phyloP scores from a whole-genome alignment of 257 asterid species.

The Plectranthus barbatus region DNA sequence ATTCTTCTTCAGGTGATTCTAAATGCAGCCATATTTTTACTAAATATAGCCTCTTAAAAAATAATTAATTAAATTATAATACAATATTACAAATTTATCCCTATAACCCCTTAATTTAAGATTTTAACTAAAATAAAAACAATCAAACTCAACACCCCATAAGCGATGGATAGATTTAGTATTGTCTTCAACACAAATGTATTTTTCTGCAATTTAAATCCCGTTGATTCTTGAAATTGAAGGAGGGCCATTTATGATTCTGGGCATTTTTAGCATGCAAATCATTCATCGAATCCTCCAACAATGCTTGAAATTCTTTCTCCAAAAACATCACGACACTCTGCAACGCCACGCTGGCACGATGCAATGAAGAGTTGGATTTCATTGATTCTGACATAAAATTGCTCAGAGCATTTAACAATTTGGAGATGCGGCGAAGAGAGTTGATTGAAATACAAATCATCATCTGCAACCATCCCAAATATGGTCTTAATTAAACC shows the following conservation, averaged over 20 bases:
- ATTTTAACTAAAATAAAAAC: too few relatives aligned
- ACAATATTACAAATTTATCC: too few relatives aligned
- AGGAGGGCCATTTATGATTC: constrained; percentile 25
- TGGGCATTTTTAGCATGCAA: not conserved
- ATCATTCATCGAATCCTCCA: constrained; percentile 37
- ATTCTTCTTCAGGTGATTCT: too few relatives aligned
- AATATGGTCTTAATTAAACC: constrained; percentile 11
- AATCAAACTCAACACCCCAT: too few relatives aligned
- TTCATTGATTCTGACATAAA: constrained; percentile 31
- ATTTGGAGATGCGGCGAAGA: constrained; percentile 37
- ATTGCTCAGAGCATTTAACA: constrained; percentile 30
- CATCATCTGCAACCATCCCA: constrained; percentile 39
- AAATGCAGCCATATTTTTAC: too few relatives aligned
- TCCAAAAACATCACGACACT: constrained; percentile 66
- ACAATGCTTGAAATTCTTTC: constrained; percentile 44
- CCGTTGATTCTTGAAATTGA: constrained; percentile 16
- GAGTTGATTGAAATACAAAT: constrained; percentile 49
- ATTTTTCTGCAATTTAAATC: too few relatives aligned
- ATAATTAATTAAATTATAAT: too few relatives aligned
- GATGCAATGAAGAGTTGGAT: constrained; percentile 29
- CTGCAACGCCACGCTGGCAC: constrained; percentile 47
- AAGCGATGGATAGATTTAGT: too few relatives aligned
- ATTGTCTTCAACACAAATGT: too few relatives aligned
- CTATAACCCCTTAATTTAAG: too few relatives aligned
- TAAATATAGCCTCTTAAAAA: too few relatives aligned